Conservation (phyloP, 331 rosid genomes). For the Dryas integrifolia region DNA sequence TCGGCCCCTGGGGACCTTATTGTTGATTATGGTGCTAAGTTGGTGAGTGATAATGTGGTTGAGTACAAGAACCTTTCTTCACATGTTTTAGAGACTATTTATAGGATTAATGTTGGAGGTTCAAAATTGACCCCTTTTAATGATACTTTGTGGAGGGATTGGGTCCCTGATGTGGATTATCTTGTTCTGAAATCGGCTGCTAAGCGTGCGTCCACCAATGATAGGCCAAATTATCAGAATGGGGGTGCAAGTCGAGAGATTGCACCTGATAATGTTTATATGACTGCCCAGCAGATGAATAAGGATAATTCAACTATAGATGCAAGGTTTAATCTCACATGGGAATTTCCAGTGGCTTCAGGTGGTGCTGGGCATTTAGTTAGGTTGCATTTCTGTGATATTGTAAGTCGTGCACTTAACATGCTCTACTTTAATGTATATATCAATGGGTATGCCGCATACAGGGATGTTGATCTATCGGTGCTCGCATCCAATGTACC, state of each 20-base stretch:
- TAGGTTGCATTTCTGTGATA: conserved; percentile 89
- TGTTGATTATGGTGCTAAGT: conserved; percentile 62
- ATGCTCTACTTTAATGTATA: conserved; percentile 76
- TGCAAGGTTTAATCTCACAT: conserved; percentile 69
- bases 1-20: conserved; percentile 74
- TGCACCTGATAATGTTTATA: conserved; percentile 81
- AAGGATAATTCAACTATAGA: conserved; percentile 43
- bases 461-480: conserved; percentile 79
- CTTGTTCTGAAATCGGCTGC: conserved; percentile 67
- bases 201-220: conserved; percentile 48
- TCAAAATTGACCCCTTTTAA: conserved; percentile 79
- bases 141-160: conserved; percentile 92
- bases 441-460: conserved; percentile 70
- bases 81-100: conserved; percentile 70
- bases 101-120: conserved; percentile 94
- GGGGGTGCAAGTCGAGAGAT: conserved; percentile 69
- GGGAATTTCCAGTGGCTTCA: conserved; percentile 64
- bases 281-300: conserved; percentile 92
- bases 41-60: conserved; percentile 46
- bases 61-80: conserved; percentile 59
- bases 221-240: conserved; percentile 60
- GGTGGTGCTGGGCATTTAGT: conserved; percentile 52
- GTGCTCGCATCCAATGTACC: conserved; percentile 47
- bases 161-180: conserved; percentile 84
- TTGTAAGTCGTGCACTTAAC: conserved; percentile 64